These are phyloP conservation scores for Domatiomyces catenatus DNA, from an alignment of 2,329 filamentous ascomycete species.

Conservation along the genomic window DNA sequence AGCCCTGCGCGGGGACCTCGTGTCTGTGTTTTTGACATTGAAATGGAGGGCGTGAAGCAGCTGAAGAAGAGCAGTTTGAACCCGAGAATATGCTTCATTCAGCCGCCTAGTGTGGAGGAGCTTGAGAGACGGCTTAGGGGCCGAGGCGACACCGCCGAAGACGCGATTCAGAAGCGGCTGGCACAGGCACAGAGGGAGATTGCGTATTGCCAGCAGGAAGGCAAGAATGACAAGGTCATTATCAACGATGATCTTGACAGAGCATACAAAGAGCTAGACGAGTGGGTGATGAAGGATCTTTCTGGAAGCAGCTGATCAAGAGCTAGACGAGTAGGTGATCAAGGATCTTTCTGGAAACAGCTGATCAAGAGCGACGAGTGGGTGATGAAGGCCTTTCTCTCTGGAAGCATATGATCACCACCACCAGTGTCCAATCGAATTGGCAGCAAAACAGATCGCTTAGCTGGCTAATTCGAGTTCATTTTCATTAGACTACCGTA, in stretches of 20 bases:
- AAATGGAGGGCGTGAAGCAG: constrained; percentile 95
- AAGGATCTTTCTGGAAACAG: constrained; percentile 12
- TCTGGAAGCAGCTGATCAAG: neutral
- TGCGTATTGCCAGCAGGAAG: constrained; percentile 52
- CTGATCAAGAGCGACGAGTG: constrained; percentile 32
- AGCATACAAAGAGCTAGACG: constrained; percentile 39
- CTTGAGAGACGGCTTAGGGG: constrained; percentile 61
- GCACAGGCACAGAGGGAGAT: constrained; percentile 59
- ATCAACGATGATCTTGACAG: constrained; percentile 50
- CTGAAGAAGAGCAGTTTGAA: constrained; percentile 61
- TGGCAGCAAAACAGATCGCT: neutral
- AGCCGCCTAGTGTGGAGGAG: constrained; percentile 58
- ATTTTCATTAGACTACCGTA: constrained; percentile 10
- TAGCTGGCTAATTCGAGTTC: neutral
- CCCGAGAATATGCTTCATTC: constrained; percentile 71
- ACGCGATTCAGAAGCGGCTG: constrained; percentile 52
- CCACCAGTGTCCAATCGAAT: too few relatives aligned
- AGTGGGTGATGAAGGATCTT: constrained; percentile 31
- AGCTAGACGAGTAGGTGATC: constrained; percentile 39
- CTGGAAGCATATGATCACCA: neutral
- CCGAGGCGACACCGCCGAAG: constrained; percentile 64
- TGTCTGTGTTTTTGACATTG: constrained; percentile 80
- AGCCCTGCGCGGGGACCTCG: constrained; percentile 40
- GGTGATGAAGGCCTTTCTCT: constrained; percentile 27
- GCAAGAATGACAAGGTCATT: constrained; percentile 49